These are phyloP conservation scores for Passalora sequoiae DNA, from an alignment of 2,329 filamentous ascomycete genomes.

Conservation along the genomic window DNA sequence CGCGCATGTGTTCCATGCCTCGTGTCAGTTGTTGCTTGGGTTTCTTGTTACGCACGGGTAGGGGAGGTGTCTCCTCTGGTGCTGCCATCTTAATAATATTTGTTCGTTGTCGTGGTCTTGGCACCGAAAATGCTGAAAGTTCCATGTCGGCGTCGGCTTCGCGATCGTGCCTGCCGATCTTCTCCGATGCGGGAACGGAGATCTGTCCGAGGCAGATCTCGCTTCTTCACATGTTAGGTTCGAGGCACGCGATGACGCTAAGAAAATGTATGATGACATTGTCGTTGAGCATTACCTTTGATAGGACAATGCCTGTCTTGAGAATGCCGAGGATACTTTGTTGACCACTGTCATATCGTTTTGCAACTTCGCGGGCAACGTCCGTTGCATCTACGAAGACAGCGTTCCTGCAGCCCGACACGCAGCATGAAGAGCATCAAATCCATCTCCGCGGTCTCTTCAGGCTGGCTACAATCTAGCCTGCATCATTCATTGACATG, in stretches of 20 bases:
- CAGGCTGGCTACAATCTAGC: conserved; percentile 18
- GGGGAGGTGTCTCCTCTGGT: conserved; percentile 6
- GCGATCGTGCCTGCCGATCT: conserved; percentile 11
- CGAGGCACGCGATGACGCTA: conserved; percentile 6
- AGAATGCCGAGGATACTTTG: not conserved
- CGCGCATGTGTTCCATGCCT: conserved; percentile 50
- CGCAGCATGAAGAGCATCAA: conserved; percentile 28
- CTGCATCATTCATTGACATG: conserved; percentile 12
- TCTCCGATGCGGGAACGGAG: not conserved
- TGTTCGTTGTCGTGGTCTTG: conserved; percentile 18
- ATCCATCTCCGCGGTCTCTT: conserved; percentile 22
- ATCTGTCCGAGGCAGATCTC: not conserved
- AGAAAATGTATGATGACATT: conserved; percentile 15
- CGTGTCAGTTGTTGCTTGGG: conserved; percentile 45
- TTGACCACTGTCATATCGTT: not conserved
- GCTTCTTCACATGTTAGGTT: not conserved
- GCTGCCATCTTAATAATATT: conserved; percentile 15
- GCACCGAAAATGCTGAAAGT: conserved; percentile 8
- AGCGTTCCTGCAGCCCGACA: not conserved
- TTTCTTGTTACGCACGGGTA: conserved; percentile 27
- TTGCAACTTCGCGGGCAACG: not conserved
- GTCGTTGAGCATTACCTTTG: not conserved
- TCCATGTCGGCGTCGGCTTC: conserved; percentile 11
- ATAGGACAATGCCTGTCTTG: conserved; percentile 4
- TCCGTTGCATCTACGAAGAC: too few relatives aligned